phyloP scores from a whole-genome alignment of 257 asterid species.

The Cynanchum wilfordii region DNA sequence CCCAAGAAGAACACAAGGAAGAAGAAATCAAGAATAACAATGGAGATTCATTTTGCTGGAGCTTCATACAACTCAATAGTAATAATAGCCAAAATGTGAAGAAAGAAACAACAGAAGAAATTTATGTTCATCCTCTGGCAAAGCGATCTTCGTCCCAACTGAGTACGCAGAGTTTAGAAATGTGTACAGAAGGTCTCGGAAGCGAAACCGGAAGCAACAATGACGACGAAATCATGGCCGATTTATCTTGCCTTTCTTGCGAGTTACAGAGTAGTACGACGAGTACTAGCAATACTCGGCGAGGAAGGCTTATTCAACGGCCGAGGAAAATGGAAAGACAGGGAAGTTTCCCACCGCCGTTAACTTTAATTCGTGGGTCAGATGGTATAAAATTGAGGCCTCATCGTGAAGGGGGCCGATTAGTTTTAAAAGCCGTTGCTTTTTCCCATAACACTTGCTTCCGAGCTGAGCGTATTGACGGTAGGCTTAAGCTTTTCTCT shows the following conservation, averaged over 20 bases:
- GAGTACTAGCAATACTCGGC: background rate
- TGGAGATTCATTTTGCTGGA: conserved; percentile 23
- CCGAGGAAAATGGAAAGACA: conserved; percentile 24
- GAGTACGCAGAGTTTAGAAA: conserved; percentile 55
- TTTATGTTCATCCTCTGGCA: conserved; percentile 47
- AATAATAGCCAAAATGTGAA: background rate
- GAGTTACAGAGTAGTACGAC: conserved; percentile 14
- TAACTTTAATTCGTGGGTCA: conserved; percentile 50
- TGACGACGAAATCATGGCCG: conserved; percentile 29
- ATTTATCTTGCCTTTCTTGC: conserved; percentile 9
- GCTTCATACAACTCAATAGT: conserved; percentile 24
- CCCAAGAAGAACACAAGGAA: conserved; percentile 11
- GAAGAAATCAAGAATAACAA: conserved; percentile 5
- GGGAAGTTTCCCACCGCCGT: conserved; percentile 60
- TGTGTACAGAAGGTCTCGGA: conserved; percentile 89
- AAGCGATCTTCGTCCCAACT: conserved; percentile 32
- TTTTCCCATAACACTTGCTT: conserved; percentile 27
- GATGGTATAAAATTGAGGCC: conserved; percentile 44
- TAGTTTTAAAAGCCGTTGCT: conserved; percentile 52
- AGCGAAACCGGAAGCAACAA: conserved; percentile 61
- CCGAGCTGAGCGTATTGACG: conserved; percentile 52
- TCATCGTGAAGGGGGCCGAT: conserved; percentile 67
- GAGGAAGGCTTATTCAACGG: background rate
- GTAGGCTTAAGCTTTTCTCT: conserved; percentile 62
- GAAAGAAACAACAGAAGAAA: conserved; percentile 19